Conservation (phyloP, 257 asterid genomes). For the Salvia splendens region DNA sequence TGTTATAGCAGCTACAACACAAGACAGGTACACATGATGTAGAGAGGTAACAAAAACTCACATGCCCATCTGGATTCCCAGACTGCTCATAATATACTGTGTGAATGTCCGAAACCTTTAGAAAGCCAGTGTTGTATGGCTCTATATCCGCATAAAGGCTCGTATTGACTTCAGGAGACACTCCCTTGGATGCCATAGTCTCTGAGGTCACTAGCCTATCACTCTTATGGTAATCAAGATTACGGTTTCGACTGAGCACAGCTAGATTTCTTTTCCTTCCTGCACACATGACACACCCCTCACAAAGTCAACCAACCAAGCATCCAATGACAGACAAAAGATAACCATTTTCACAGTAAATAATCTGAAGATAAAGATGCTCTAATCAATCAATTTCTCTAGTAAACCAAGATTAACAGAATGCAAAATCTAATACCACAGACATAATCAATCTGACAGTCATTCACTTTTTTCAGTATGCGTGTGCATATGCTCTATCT, state of each 20-base stretch:
- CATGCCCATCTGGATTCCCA: slow-evolving; percentile 92
- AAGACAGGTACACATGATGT: slow-evolving; percentile 4
- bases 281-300: slow-evolving; percentile 34
- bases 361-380: neutral
- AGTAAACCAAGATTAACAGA: slow-evolving; percentile 2
- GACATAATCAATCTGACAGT: neutral
- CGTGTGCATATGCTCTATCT: neutral
- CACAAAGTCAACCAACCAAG: slow-evolving; percentile 33
- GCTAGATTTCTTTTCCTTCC: slow-evolving; percentile 42
- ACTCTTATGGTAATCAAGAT: slow-evolving; percentile 36
- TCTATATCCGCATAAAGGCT: slow-evolving; percentile 73
- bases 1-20: neutral
- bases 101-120: slow-evolving; percentile 92
- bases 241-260: slow-evolving; percentile 31
- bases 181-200: slow-evolving; percentile 55
- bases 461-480: slow-evolving; percentile 1
- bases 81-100: slow-evolving; percentile 84
- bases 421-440: neutral
- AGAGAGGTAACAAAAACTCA: slow-evolving; percentile 45
- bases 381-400: neutral
- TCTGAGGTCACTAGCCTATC: slow-evolving; percentile 33
- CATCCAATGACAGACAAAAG: neutral
- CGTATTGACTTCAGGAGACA: slow-evolving; percentile 40
- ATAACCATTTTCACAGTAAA: neutral
- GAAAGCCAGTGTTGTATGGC: slow-evolving; percentile 70